phyloP scores from a whole-genome alignment of 345 rosid genomes.

The Chamaenerion angustifolium region DNA sequence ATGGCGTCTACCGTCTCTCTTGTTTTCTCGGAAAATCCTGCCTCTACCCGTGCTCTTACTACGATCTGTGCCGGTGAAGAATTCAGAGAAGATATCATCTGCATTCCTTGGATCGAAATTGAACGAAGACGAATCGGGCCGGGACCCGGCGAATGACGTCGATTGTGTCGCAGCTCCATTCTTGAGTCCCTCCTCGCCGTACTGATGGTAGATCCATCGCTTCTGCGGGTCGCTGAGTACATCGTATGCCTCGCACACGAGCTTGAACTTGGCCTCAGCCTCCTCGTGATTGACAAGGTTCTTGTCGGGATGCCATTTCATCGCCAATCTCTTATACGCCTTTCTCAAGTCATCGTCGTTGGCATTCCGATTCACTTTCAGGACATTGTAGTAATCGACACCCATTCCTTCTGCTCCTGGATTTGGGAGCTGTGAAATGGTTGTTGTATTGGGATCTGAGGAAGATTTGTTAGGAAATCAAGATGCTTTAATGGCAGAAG shows the following conservation, averaged over 20 bases:
- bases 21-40: slow-evolving; percentile 8
- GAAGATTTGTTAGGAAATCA: no score
- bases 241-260: slow-evolving; percentile 77
- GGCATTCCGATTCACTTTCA: slow-evolving; percentile 48
- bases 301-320: slow-evolving; percentile 96
- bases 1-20: not conserved
- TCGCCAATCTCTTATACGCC: slow-evolving; percentile 64
- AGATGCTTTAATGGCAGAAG: no score
- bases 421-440: no score
- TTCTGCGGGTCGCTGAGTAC: slow-evolving; percentile 60
- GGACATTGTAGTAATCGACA: slow-evolving; percentile 76
- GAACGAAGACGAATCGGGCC: slow-evolving; percentile 15
- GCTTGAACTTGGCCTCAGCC: slow-evolving; percentile 84
- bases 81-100: slow-evolving; percentile 56
- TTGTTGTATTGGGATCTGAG: no score
- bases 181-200: slow-evolving; percentile 67
- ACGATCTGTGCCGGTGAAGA: slow-evolving; percentile 27
- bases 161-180: slow-evolving; percentile 17
- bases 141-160: slow-evolving; percentile 9
- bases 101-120: slow-evolving; percentile 50
- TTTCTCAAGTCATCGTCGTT: slow-evolving; percentile 66
- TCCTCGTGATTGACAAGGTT: slow-evolving; percentile 53
- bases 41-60: slow-evolving; percentile 12
- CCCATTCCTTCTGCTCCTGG: slow-evolving; percentile 30
- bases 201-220: slow-evolving; percentile 77